Percentiles rank a stretch among this genome's conserved stretches.
These are phyloP conservation scores for Fusarium subglutinans DNA, from an alignment of 2,329 filamentous ascomycete genomes.

Conservation along the genomic window DNA sequence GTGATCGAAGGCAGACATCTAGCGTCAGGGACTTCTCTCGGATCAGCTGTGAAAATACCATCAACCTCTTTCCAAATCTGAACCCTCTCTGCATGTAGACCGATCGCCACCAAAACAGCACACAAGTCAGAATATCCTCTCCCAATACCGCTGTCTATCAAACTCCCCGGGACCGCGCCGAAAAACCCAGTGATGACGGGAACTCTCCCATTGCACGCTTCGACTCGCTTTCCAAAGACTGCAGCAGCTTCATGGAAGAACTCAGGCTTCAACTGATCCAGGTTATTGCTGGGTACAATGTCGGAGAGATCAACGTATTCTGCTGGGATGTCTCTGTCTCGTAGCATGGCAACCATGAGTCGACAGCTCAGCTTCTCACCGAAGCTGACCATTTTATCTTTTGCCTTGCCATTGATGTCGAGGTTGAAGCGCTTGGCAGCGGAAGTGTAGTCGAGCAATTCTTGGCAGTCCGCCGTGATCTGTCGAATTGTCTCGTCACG, in stretches of 20 bases:
- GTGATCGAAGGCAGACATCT: neutral
- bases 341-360: neutral
- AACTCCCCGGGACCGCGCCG: neutral
- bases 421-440: neutral
- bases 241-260: neutral
- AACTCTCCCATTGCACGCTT: neutral
- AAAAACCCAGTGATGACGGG: neutral
- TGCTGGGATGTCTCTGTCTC: neutral
- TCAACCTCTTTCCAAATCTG: neutral
- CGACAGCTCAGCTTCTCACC: neutral
- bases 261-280: neutral
- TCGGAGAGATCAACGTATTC: neutral
- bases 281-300: neutral
- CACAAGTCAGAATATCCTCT: neutral
- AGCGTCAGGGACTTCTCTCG: neutral
- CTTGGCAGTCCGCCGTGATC: neutral
- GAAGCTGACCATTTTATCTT: neutral
- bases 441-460: neutral
- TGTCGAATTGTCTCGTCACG: neutral
- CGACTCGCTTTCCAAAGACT: neutral
- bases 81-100: neutral
- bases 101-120: neutral
- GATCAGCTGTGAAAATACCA: neutral
- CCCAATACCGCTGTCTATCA: neutral
- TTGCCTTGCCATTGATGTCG: neutral